Base-by-base conservation (phyloP, 2,329 filamentous ascomycete species). In the Penicillium sp. region DNA sequence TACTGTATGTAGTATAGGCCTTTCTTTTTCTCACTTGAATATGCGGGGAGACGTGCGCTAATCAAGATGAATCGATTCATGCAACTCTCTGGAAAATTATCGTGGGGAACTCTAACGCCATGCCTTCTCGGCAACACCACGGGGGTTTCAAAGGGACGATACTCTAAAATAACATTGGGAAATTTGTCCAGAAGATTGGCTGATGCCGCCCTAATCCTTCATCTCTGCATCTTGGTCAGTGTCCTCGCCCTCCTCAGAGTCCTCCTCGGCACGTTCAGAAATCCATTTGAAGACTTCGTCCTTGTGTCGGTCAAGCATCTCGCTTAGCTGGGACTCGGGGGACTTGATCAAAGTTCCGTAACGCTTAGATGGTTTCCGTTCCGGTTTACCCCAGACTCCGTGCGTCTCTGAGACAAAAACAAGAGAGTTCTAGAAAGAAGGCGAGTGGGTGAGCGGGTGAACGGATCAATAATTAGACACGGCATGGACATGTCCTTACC, bases 391-490 rank as follows among this genome's bases (percentile, higher is more conserved):
- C 86, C 89, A 96, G 66, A 88, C 86, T 10, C 81, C 80, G 66
- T 96, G 92, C 51, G 85, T 78, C 24, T 78, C 74, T 1, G 86
- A 81, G 15, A 96, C 87, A 61, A 86, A 95, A 41, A 96, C 85
- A 3, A 82, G 79, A 0, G 89, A 93, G 69, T 89, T 84, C 58
- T 79, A 15, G 18, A 38, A n/a, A 15, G 2, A 33, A 31, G 28
- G 23, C 41, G 15, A 18, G 15, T 18, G 15, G 15, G 9, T 35
- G 25, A 23, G 35, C 13, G 20, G 8, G n/a, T 15, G 18, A n/a
- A 31, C 2, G 3, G 20, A 23, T 23, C 20, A 23, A 23, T 3
- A 23, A 15, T 41, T 12, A 42, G 7, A 7, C 31, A 23, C 3
- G 15, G 9, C 2, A 1, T 9, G 8, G 7, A 31, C 4, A 6